Evolutionary conservation across 306 rosid genomes (phyloP), one percentile per base, ranked within the genome.

Genomic region (Lathyrus aphaca): DNA sequence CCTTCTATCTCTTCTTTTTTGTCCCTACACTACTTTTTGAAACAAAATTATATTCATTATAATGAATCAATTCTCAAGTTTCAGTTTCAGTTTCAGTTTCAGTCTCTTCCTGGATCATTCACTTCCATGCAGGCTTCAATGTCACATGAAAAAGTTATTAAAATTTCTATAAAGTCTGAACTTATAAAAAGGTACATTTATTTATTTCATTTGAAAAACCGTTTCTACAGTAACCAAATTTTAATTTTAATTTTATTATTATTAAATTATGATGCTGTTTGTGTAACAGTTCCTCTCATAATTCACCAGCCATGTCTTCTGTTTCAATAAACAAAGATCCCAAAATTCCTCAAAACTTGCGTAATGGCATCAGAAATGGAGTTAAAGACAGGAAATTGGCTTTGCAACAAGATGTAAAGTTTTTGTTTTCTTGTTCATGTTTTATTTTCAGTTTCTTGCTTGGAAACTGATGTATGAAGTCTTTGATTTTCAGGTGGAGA

Each of bases 351-450:
- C 58, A 13, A 42, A 66, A 69, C 60, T 59, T 19, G 25, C 27
- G 79, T 25, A 82, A n/a, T n/a, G n/a, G n/a, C n/a, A n/a, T n/a
- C n/a, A n/a, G n/a, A n/a, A n/a, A n/a, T n/a, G n/a, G n/a, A n/a
- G n/a, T n/a, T n/a, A n/a, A 80, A 79, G 84, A 86, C 29, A 88
- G 84, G 68, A 89, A 86, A 83, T 39, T 82, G 72, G 92, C 95
- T 44, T 66, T 95, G 57, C 97, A 88, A 72, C 85, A 89, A 84
- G 99, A 95, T 64, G 99, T 91, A 79, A 70, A 71, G 58, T 14
- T 14, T 42, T 42, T 30, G 30, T 57, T 79, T 57, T 17, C 8
- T 13, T 4, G 27, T 45, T 44, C 15, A 23, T 7, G 43, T 45
- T 71, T 51, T 16, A 18, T 64, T 32, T 32, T 63, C 29, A 61